These are phyloP conservation scores for Suhomyces yuchorum DNA, from an alignment of 1,139 yeast species.

Conservation along the genomic window DNA sequence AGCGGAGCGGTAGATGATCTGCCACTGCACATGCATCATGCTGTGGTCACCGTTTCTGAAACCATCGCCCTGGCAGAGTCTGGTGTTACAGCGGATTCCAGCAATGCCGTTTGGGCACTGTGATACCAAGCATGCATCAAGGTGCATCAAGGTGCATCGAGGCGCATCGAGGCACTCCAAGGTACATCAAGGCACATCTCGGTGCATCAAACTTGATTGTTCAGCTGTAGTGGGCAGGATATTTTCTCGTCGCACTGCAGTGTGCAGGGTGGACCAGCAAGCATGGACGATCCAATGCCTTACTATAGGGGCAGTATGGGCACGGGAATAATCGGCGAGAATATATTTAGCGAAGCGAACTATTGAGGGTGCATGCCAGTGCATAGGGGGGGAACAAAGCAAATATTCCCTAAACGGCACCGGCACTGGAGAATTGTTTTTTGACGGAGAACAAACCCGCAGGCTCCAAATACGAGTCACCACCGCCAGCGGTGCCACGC, in stretches of 20 bases:
- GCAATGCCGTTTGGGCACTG: background rate
- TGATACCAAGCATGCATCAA: background rate
- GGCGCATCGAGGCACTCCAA: background rate
- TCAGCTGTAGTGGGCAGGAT: background rate
- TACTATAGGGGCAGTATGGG: background rate
- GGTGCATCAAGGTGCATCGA: background rate
- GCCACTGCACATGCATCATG: background rate
- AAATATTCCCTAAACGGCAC: background rate
- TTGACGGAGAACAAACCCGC: background rate
- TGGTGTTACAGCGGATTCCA: background rate
- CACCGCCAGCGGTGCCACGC: too few species aligned
- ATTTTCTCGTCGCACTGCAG: background rate
- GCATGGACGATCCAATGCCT: background rate
- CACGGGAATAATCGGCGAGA: background rate
- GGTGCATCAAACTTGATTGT: background rate
- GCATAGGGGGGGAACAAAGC: background rate
- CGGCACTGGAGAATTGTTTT: background rate
- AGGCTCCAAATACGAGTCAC: background rate
- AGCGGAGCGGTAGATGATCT: background rate
- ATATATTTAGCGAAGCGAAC: background rate
- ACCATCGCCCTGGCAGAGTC: background rate
- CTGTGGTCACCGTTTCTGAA: background rate
- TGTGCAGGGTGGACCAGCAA: background rate
- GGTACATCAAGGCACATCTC: background rate
- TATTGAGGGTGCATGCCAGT: background rate